Conservation (phyloP, 306 rosid genomes). For the Begonia masoniana region DNA sequence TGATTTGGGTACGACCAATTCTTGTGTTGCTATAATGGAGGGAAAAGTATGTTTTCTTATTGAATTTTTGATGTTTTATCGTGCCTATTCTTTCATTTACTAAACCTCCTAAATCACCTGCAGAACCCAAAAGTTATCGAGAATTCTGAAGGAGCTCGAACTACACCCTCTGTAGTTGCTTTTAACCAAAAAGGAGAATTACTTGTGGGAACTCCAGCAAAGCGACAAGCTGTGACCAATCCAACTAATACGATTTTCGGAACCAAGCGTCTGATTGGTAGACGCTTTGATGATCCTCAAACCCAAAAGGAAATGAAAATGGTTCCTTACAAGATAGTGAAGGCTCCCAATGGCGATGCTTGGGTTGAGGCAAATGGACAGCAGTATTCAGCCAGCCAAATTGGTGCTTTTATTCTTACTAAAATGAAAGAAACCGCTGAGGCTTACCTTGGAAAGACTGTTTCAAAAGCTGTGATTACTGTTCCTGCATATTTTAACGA, state of each 20-base stretch:
- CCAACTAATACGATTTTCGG: conserved; percentile 5
- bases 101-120: not conserved
- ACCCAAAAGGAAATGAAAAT: conserved; percentile 3
- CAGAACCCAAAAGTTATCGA: conserved; percentile 2
- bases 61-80: not conserved
- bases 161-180: conserved; percentile 9
- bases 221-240: conserved; percentile 7
- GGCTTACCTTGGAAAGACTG: conserved; percentile 2
- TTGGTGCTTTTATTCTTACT: conserved; percentile 1
- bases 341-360: conserved; percentile 2
- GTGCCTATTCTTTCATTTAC: not conserved
- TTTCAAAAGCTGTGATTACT: conserved; percentile 5
- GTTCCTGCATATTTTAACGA: conserved; percentile 9
- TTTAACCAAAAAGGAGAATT: conserved; percentile 1
- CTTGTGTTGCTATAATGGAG: conserved; percentile 4
- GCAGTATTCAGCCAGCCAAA: conserved; percentile 2
- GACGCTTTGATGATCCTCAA: conserved; percentile 3
- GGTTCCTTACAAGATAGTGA: conserved; percentile 3
- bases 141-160: conserved; percentile 7
- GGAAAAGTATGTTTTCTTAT: conserved; percentile 1
- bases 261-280: conserved; percentile 2
- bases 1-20: conserved; percentile 9
- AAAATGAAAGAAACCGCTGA: conserved; percentile 2
- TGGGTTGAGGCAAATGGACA: conserved; percentile 2
- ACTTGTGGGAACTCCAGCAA: conserved; percentile 5